Conservation (phyloP, 805 yeast species). For the Metschnikowia sp. region DNA sequence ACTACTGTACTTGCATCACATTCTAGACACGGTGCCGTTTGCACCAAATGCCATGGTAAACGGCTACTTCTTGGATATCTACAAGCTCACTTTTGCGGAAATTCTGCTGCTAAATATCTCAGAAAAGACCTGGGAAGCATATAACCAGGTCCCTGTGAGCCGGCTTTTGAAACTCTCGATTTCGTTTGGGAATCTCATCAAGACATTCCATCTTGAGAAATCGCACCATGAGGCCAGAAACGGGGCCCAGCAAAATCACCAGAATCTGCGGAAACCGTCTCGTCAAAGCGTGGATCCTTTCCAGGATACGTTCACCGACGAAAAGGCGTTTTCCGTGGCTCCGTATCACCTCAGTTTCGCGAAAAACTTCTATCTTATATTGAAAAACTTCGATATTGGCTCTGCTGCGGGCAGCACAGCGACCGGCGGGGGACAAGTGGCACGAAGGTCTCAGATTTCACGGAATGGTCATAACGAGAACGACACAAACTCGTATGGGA, state of each 20-base stretch:
- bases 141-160: constrained; percentile 32
- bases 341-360: constrained; percentile 32
- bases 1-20: constrained; percentile 23
- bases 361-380: constrained; percentile 28
- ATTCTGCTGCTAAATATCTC: constrained; percentile 21
- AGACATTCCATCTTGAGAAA: constrained; percentile 34
- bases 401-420: constrained; percentile 6
- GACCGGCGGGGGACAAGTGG: not conserved
- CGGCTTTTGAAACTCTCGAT: constrained; percentile 40
- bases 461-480: too few relatives aligned
- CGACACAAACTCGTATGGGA: not conserved
- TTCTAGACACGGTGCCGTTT: constrained; percentile 36
- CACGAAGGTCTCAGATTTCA: not conserved
- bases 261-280: not conserved
- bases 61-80: constrained; percentile 30
- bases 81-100: constrained; percentile 24
- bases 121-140: constrained; percentile 16
- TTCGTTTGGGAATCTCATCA: constrained; percentile 40
- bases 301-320: constrained; percentile 7
- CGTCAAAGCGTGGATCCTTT: constrained; percentile 14
- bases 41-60: constrained; percentile 14
- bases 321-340: constrained; percentile 7
- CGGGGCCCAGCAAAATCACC: constrained; percentile 7
- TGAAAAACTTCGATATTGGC: constrained; percentile 42
- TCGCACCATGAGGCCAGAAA: constrained; percentile 26